Evolutionary conservation across 805 yeast genomes (phyloP), one percentile per base, ranked within the genome.

Genomic region (Candida endomychidarum): DNA sequence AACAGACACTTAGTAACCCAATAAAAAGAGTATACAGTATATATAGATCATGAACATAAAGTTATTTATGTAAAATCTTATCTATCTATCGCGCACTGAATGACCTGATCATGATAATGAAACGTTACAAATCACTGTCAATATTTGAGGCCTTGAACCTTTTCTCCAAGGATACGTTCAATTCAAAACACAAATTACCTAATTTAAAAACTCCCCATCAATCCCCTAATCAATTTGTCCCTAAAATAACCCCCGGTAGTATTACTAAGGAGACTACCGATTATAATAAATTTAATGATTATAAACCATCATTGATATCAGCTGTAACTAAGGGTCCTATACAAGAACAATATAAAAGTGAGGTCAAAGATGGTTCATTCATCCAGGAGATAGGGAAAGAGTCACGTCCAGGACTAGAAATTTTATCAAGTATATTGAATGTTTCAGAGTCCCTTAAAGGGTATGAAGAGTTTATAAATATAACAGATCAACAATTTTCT

Each of bases 281-380:
- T n/a, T 29, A 29, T 18, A 12, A 23, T 12, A 34, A 30, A 26
- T 26, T 31, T 14, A 32, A 10, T 29, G 40, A 11, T 7, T 65
- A 49, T 47, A 62, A 57, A 31, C 73, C 73, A 14, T 62, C 69
- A 12, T 46, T 68, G 14, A 47, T 65, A 14, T 41, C 51, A 28
- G 60, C 56, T 25, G 51, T 65, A 24, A 61, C 65, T 16, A 53
- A 57, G 20, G 71, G 71, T 2, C 46, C 68, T 1, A 63, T 56
- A 9, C 37, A 38, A 4, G 72, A 65, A 37, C 63, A 57, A 28
- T 60, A 35, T 35, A 16, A 26, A 11, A 22, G n/a, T 15, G 28
- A 24, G 11, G 15, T 34, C 3, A 34, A 24, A 4, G 37, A 24
- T 11, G 10, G 9, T 20, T n/a, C 5, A 8, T 12, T 17, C 11